Evolutionary conservation across 352 stramenopile species (phyloP).

Genomic region (Sclerospora graminicola): DNA sequence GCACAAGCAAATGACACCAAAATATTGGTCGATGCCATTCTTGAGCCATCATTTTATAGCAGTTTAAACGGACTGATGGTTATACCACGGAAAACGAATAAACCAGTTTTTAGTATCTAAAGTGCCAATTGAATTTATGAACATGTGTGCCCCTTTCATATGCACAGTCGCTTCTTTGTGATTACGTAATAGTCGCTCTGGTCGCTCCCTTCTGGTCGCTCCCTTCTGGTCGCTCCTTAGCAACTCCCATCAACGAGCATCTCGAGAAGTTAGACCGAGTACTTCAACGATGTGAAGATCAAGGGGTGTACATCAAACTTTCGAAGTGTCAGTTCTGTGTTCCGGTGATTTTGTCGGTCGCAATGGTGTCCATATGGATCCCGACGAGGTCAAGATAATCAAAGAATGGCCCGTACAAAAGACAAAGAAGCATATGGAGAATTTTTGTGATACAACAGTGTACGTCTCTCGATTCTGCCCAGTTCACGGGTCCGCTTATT

Average conservation of each 20-base stretch:
- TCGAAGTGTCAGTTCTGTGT: slow-evolving; percentile 4
- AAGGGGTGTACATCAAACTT: neutral
- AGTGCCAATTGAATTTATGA: no score
- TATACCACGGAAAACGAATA: no score
- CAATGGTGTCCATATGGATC: slow-evolving; percentile 5
- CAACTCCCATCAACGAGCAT: neutral
- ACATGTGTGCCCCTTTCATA: no score
- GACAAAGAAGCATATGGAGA: neutral
- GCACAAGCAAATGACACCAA: no score
- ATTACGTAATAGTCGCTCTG: no score
- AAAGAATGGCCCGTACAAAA: neutral
- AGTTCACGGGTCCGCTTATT: neutral
- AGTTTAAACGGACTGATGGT: no score
- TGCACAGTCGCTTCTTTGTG: no score
- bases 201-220: no score
- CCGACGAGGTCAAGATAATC: slow-evolving; percentile 2
- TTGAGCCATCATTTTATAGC: no score
- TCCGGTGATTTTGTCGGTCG: slow-evolving; percentile 2
- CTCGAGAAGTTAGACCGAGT: neutral
- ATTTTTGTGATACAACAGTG: neutral
- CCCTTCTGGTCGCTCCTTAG: no score
- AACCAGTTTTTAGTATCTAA: no score
- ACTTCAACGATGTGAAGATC: neutral
- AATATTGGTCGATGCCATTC: no score
- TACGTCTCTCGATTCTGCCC: neutral